A percentile compares a stretch with the other conserved stretches of the same genome.
These are phyloP conservation scores for Amphichorda felina DNA, from an alignment of 2,329 filamentous ascomycete species.

Conservation along the genomic window DNA sequence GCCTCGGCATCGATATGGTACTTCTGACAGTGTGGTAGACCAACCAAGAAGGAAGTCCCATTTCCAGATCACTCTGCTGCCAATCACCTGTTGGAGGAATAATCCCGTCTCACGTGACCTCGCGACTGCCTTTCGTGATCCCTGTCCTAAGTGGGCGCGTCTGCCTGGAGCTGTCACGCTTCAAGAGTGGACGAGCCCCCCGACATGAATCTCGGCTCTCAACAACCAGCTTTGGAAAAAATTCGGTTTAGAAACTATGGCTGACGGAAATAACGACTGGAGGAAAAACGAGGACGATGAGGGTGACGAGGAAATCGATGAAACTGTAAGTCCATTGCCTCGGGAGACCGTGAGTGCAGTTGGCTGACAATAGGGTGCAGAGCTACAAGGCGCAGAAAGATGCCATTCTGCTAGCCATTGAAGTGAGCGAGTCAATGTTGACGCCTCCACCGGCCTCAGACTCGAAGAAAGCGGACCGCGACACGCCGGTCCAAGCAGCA, in stretches of 20 bases:
- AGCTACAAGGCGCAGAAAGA: conserved; percentile 89
- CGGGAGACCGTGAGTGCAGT: too few relatives aligned
- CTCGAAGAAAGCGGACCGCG: conserved; percentile 65
- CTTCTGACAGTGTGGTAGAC: neutral
- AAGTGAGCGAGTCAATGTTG: conserved; percentile 84
- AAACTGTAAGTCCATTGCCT: conserved; percentile 35
- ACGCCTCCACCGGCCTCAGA: conserved; percentile 47
- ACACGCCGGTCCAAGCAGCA: conserved; percentile 71
- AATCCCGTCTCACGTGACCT: conserved; percentile 3
- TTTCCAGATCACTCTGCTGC: neutral
- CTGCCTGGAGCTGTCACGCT: conserved; percentile 3
- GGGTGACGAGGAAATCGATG: conserved; percentile 46
- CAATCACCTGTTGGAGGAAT: conserved; percentile 1
- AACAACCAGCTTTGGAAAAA: neutral
- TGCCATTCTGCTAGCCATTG: conserved; percentile 94
- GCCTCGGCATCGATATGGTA: conserved; percentile 1
- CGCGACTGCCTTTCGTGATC: conserved; percentile 3
- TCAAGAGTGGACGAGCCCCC: neutral
- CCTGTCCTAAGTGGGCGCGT: conserved; percentile 4
- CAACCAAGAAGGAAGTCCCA: neutral
- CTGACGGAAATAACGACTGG: conserved; percentile 26
- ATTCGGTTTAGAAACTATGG: conserved; percentile 17
- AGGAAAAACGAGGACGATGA: conserved; percentile 52
- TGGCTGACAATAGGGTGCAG: conserved; percentile 28
- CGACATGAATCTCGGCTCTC: neutral